Evolutionary conservation across 169 alveolate genomes (phyloP).

Genomic region (Perkinsus olseni): DNA sequence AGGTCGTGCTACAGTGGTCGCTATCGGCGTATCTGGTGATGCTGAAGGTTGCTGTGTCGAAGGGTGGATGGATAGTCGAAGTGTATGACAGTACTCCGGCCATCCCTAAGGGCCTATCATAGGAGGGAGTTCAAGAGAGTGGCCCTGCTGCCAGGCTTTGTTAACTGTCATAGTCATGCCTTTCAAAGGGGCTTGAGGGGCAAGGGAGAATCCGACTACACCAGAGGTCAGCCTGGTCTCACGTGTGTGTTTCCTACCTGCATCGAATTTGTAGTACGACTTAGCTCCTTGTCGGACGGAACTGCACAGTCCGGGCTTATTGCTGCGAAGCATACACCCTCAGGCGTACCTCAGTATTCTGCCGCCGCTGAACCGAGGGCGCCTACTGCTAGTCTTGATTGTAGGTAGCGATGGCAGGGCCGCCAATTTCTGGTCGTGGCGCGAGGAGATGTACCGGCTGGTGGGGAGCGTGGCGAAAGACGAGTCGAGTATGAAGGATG

Average conservation of each 20-base stretch:
- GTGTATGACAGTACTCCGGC: neutral
- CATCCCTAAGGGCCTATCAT: neutral
- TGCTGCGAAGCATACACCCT: too few relatives aligned
- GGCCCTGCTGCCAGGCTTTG: slow-evolving; percentile 1
- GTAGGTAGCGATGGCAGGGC: neutral
- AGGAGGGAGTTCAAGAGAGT: neutral
- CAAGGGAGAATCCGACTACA: neutral
- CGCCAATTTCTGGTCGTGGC: slow-evolving; percentile 10
- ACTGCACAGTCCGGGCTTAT: too few relatives aligned
- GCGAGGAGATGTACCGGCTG: slow-evolving; percentile 5
- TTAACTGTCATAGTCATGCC: slow-evolving; percentile 10
- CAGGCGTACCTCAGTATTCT: too few relatives aligned
- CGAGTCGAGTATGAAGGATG: neutral
- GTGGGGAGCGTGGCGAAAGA: neutral
- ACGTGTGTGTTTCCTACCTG: neutral
- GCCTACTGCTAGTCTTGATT: too few relatives aligned
- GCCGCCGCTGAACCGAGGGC: too few relatives aligned
- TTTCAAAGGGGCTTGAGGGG: slow-evolving; percentile 6
- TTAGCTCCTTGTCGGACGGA: too few relatives aligned
- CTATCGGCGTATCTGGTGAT: neutral
- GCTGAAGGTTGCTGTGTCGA: neutral
- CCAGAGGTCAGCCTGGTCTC: neutral
- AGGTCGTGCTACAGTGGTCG: neutral
- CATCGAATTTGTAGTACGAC: neutral
- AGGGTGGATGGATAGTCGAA: neutral